A percentile compares a stretch with the other conserved stretches of the same genome.
Evolutionary conservation across 2,329 filamentous ascomycete species (phyloP).

Genomic region (Colletotrichum chlorophyti): DNA sequence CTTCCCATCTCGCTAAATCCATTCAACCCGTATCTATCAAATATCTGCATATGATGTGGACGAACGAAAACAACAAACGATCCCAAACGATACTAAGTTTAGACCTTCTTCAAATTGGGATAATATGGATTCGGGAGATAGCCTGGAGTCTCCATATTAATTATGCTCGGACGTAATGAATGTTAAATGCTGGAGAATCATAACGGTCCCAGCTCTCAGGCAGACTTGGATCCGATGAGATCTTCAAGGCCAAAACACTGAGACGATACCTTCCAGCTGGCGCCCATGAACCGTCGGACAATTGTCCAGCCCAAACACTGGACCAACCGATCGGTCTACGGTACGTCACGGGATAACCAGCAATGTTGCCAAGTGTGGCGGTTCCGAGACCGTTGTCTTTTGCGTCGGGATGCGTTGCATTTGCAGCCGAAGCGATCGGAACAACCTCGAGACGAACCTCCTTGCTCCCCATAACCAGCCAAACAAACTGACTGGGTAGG

Average conservation of each 20-base stretch:
- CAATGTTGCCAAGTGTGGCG: slow-evolving; percentile 10
- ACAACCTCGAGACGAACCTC: slow-evolving; percentile 25
- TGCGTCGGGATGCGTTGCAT: background rate
- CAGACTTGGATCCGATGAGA: slow-evolving; percentile 21
- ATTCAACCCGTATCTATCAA: no score
- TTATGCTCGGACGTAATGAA: slow-evolving; percentile 44
- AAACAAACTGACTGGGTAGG: slow-evolving; percentile 15
- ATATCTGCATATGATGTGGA: no score
- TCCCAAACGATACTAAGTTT: no score
- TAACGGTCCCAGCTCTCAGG: slow-evolving; percentile 33
- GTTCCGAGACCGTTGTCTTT: slow-evolving; percentile 18
- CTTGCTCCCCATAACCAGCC: slow-evolving; percentile 27
- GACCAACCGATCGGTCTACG: slow-evolving; percentile 11
- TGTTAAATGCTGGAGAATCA: slow-evolving; percentile 48
- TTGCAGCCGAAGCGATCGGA: background rate
- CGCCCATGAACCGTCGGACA: slow-evolving; percentile 54
- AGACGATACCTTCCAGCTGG: slow-evolving; percentile 58
- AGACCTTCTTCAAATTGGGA: no score
- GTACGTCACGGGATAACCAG: slow-evolving; percentile 11
- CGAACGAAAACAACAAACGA: no score
- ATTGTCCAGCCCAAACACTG: slow-evolving; percentile 50
- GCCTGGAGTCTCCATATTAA: no score
- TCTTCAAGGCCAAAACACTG: slow-evolving; percentile 30
- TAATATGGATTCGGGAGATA: no score
- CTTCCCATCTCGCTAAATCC: no score